Percentiles rank a stretch among this genome's conserved stretches.
phyloP scores from a whole-genome alignment of 805 yeast genomes.

The Monosporozyma aquatica region DNA sequence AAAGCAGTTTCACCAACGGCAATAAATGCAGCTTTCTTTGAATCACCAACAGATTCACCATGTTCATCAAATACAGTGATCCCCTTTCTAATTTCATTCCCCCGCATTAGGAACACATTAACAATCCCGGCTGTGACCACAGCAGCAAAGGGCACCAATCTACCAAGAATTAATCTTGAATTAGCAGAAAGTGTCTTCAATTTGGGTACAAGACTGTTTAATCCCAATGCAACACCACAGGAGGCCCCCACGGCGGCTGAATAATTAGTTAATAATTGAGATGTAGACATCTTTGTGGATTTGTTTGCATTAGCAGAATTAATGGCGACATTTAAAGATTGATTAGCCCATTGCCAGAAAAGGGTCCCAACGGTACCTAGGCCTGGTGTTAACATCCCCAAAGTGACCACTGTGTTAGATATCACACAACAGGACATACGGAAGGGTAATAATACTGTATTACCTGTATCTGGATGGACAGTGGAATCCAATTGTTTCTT shows the following conservation, averaged over 20 bases:
- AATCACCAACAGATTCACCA: constrained; percentile 58
- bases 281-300: constrained; percentile 77
- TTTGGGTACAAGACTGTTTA: constrained; percentile 84
- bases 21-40: constrained; percentile 76
- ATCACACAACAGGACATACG: constrained; percentile 95
- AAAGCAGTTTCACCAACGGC: constrained; percentile 98
- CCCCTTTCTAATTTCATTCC: constrained; percentile 85
- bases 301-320: constrained; percentile 95
- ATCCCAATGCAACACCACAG: constrained; percentile 90
- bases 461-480: constrained; percentile 94
- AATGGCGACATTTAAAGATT: constrained; percentile 91
- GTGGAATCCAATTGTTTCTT: constrained; percentile 84
- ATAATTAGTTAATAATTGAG: constrained; percentile 72
- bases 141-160: constrained; percentile 96
- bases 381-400: constrained; percentile 95
- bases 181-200: constrained; percentile 59
- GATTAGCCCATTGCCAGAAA: constrained; percentile 98
- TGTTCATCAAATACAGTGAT: constrained; percentile 62
- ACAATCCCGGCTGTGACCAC: constrained; percentile 96
- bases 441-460: constrained; percentile 84
- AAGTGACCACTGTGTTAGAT: constrained; percentile 88
- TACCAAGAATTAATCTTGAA: constrained; percentile 62
- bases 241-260: constrained; percentile 87
- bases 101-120: constrained; percentile 93
- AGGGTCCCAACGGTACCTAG: constrained; percentile 82